Evolutionary conservation across 2,329 filamentous ascomycete genomes (phyloP).

Genomic region (Penicillium psychrosexuale): DNA sequence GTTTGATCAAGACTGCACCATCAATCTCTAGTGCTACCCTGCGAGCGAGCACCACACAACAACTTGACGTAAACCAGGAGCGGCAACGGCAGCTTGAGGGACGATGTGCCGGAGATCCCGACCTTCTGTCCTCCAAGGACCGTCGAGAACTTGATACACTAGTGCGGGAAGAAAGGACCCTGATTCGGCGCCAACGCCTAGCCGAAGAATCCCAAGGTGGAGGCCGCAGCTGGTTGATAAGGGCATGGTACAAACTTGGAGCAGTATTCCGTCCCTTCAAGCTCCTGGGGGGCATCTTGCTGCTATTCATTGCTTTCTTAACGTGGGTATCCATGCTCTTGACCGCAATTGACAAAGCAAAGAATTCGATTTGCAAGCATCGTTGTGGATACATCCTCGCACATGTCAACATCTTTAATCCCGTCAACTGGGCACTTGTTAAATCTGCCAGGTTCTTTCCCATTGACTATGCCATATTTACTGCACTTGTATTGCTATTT

Average conservation of each 20-base stretch:
- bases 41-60: constrained; percentile 70
- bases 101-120: constrained; percentile 72
- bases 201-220: constrained; percentile 68
- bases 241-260: constrained; percentile 73
- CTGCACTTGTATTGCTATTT: constrained; percentile 77
- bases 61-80: constrained; percentile 83
- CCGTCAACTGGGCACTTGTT: constrained; percentile 85
- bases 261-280: constrained; percentile 84
- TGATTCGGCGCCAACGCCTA: constrained; percentile 83
- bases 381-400: constrained; percentile 90
- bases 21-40: constrained; percentile 78
- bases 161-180: constrained; percentile 83
- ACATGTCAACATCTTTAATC: constrained; percentile 88
- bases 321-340: constrained; percentile 92
- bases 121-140: constrained; percentile 77
- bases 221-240: constrained; percentile 70
- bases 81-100: constrained; percentile 87
- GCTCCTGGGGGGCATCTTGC: constrained; percentile 74
- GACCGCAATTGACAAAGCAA: constrained; percentile 92
- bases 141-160: constrained; percentile 83
- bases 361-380: constrained; percentile 87
- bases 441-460: constrained; percentile 80
- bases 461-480: constrained; percentile 86
- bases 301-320: constrained; percentile 70
- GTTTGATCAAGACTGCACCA: constrained; percentile 87